phyloP scores from a whole-genome alignment of 495 filamentous ascomycete species.

The Aspergillus steynii region DNA sequence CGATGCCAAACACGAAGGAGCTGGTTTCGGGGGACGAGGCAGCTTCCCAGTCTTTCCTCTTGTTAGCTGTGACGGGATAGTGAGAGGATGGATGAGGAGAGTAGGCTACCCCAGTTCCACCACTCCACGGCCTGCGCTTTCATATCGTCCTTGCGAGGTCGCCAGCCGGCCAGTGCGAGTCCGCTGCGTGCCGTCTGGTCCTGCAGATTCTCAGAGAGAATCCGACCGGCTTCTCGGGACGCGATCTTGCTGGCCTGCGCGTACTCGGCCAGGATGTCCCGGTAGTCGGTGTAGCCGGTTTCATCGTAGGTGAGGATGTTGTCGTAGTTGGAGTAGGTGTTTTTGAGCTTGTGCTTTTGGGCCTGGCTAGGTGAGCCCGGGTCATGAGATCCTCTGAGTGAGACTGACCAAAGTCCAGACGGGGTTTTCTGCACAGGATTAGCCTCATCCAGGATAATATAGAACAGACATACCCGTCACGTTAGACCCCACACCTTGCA shows the following conservation, averaged over 20 bases:
- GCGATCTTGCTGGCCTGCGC: constrained; percentile 49
- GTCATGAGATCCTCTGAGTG: neutral
- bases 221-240: constrained; percentile 57
- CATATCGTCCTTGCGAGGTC: constrained; percentile 57
- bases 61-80: constrained; percentile 12
- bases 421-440: constrained; percentile 56
- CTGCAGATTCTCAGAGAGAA: constrained; percentile 60
- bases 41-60: constrained; percentile 57
- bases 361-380: constrained; percentile 31
- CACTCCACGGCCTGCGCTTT: constrained; percentile 63
- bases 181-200: constrained; percentile 63
- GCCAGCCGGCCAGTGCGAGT: constrained; percentile 63
- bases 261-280: constrained; percentile 25
- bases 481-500: constrained; percentile 62
- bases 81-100: neutral
- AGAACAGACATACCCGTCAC: constrained; percentile 1
- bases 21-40: constrained; percentile 49
- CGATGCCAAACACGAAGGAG: constrained; percentile 45
- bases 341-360: constrained; percentile 63
- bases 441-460: neutral
- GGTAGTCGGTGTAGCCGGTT: constrained; percentile 53
- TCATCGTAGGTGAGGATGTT: constrained; percentile 63
- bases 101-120: constrained; percentile 52
- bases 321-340: constrained; percentile 62
- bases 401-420: constrained; percentile 61